Conservation (phyloP, 2,329 filamentous ascomycete genomes). For the Stagonosporopsis cucurbitacearum region DNA sequence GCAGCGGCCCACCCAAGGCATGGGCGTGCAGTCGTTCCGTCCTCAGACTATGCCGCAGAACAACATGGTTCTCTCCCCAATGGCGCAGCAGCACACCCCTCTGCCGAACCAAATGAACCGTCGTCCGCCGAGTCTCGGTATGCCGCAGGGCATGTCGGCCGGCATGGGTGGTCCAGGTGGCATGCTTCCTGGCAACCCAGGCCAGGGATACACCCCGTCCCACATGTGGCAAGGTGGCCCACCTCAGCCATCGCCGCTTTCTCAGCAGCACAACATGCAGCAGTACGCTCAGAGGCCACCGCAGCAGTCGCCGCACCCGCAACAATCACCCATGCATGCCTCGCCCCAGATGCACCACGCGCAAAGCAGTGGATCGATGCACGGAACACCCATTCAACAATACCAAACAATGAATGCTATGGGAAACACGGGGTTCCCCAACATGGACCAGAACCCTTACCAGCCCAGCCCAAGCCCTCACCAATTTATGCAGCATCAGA, state of each 20-base stretch:
- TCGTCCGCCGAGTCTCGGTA: conserved; percentile 65
- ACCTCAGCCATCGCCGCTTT: conserved; percentile 57
- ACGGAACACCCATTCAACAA: conserved; percentile 51
- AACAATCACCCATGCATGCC: conserved; percentile 58
- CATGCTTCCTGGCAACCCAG: conserved; percentile 51
- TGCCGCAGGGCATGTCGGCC: conserved; percentile 43
- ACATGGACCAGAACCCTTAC: conserved; percentile 58
- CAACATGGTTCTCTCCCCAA: conserved; percentile 73
- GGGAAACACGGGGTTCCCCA: conserved; percentile 51
- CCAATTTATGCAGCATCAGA: conserved; percentile 55
- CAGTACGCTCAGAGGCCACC: conserved; percentile 53
- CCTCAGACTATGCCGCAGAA: conserved; percentile 75
- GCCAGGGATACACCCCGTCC: conserved; percentile 54
- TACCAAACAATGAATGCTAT: conserved; percentile 57
- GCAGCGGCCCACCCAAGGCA: conserved; percentile 66
- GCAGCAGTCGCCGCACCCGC: conserved; percentile 53
- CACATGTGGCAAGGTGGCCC: conserved; percentile 58
- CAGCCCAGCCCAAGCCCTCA: conserved; percentile 57
- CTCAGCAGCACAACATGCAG: conserved; percentile 54
- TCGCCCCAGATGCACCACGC: conserved; percentile 57
- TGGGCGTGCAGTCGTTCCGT: conserved; percentile 70
- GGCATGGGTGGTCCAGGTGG: conserved; percentile 47
- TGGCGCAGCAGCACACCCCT: conserved; percentile 71
- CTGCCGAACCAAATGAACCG: conserved; percentile 69
- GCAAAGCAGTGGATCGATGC: conserved; percentile 52